These are phyloP conservation scores for Tolypocladium tropicale DNA, from an alignment of 2,329 filamentous ascomycete genomes.

Conservation along the genomic window DNA sequence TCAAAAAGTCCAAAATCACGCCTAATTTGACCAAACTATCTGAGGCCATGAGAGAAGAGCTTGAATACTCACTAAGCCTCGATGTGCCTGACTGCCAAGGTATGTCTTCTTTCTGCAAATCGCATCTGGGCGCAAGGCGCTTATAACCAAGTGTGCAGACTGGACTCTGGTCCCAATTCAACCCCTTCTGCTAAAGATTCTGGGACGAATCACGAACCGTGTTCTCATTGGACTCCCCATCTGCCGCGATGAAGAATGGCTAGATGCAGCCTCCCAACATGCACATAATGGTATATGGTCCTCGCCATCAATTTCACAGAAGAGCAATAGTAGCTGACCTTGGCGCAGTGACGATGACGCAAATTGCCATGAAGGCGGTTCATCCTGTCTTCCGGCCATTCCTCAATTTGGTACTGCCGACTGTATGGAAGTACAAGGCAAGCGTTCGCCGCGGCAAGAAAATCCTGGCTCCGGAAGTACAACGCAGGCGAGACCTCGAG, in stretches of 20 bases:
- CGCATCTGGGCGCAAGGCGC: not conserved
- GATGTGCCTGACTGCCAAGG: slow-evolving; percentile 4
- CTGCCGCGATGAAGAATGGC: slow-evolving; percentile 4
- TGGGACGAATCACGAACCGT: slow-evolving; percentile 3
- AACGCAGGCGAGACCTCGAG: slow-evolving; percentile 2
- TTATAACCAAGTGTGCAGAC: not conserved
- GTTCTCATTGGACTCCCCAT: slow-evolving; percentile 3
- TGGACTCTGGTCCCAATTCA: slow-evolving; percentile 4
- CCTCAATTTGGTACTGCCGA: slow-evolving; percentile 3
- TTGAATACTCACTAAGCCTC: slow-evolving; percentile 1
- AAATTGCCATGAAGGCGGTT: slow-evolving; percentile 5
- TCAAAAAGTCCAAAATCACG: slow-evolving; percentile 3
- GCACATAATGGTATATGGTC: slow-evolving; percentile 2
- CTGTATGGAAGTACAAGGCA: slow-evolving; percentile 1
- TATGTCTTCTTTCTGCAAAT: not conserved
- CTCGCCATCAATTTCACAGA: not conserved
- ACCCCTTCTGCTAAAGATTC: slow-evolving; percentile 1
- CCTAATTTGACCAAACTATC: slow-evolving; percentile 3
- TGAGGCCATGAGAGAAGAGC: slow-evolving; percentile 5
- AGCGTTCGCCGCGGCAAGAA: not conserved
- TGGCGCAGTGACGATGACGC: slow-evolving; percentile 4
- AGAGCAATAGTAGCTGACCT: not conserved
- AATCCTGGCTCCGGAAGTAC: slow-evolving; percentile 1
- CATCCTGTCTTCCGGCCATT: slow-evolving; percentile 1
- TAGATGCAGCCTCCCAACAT: slow-evolving; percentile 1